These are phyloP conservation scores for Ophiostoma sp. DNA, from an alignment of 2,329 filamentous ascomycete genomes.

Conservation along the genomic window DNA sequence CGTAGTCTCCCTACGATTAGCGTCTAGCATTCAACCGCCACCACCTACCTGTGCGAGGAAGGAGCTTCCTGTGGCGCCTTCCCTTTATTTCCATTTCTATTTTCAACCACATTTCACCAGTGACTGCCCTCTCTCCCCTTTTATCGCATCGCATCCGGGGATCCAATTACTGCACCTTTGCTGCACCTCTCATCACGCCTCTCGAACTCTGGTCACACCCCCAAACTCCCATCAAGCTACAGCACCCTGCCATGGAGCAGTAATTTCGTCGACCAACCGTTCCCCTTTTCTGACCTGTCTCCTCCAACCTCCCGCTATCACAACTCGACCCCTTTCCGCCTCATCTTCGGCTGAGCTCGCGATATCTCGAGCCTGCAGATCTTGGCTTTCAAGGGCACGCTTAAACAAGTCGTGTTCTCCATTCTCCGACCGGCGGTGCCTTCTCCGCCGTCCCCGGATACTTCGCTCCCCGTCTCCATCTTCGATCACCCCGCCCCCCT, in stretches of 20 bases:
- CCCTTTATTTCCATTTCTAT: neutral
- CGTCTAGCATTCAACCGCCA: neutral
- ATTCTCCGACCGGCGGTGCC: neutral
- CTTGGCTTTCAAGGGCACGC: neutral
- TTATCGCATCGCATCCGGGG: constrained; percentile 8
- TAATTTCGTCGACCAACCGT: neutral
- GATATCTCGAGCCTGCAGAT: neutral
- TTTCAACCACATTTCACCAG: neutral
- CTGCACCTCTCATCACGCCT: neutral
- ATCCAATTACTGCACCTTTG: neutral
- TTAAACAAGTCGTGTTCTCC: neutral
- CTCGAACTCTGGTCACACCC: neutral
- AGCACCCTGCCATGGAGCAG: constrained; percentile 5
- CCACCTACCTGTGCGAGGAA: constrained; percentile 3
- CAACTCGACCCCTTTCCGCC: neutral
- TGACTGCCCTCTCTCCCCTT: neutral
- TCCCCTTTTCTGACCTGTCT: neutral
- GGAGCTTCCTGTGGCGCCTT: constrained; percentile 2
- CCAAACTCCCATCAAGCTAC: neutral
- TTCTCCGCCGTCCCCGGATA: neutral
- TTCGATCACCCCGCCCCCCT: constrained; percentile 1
- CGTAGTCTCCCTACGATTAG: neutral
- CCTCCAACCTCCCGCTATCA: neutral
- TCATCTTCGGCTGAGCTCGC: neutral
- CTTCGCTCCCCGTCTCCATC: neutral